phyloP scores from a whole-genome alignment of 2,329 filamentous ascomycete genomes.

The Alternaria arbusti region DNA sequence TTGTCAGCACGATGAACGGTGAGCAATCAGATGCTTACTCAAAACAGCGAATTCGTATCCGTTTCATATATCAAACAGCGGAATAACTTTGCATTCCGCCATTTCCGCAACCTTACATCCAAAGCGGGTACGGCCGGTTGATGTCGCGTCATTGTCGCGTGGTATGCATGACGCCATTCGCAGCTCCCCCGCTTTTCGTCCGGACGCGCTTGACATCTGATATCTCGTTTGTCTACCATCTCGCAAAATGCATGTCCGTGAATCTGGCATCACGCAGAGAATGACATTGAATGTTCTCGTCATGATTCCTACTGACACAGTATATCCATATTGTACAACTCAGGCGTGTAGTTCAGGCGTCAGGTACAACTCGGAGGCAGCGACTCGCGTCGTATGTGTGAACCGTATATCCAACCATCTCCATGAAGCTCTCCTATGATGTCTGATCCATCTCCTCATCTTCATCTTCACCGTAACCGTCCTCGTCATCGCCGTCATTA shows the following conservation, averaged over 20 bases:
- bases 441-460: not conserved
- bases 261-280: not conserved
- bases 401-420: not conserved
- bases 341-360: not conserved
- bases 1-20: not conserved
- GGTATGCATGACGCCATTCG: not conserved
- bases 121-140: not conserved
- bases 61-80: not conserved
- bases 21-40: not conserved
- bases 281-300: fast-evolving
- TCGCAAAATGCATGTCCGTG: no score
- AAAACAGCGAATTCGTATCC: not conserved
- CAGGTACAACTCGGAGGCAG: not conserved
- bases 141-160: not conserved
- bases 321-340: not conserved
- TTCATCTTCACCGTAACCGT: not conserved
- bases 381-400: not conserved
- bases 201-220: not conserved
- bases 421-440: not conserved
- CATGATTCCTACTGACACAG: not conserved
- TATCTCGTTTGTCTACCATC: not conserved
- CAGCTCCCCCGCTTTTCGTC: not conserved
- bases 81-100: not conserved
- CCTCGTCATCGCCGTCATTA: not conserved
- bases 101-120: not conserved